Percentiles rank a stretch among this genome's conserved stretches.
Evolutionary conservation across 179 eudicot species (phyloP).

Genomic region (Beta macrorhiza): DNA sequence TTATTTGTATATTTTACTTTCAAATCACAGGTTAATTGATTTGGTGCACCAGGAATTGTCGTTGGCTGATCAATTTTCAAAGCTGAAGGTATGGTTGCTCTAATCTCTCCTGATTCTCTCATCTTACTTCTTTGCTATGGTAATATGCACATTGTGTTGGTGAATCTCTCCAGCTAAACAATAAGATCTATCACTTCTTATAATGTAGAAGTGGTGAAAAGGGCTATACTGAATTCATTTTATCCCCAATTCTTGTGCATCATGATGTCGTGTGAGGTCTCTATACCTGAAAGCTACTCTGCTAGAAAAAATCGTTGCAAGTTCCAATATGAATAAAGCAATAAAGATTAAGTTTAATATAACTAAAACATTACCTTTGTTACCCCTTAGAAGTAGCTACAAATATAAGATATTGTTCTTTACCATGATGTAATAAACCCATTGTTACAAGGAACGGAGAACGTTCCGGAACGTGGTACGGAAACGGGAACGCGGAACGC

Average conservation of each 20-base stretch:
- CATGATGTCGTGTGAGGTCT: not conserved
- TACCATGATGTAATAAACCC: too few relatives aligned
- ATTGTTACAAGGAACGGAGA: too few relatives aligned
- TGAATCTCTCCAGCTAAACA: not conserved
- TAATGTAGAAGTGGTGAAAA: not conserved
- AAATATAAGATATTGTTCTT: too few relatives aligned
- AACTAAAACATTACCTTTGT: not conserved
- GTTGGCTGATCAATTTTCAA: constrained; percentile 85
- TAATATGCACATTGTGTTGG: not conserved
- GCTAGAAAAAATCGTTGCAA: not conserved
- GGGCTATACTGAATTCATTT: not conserved
- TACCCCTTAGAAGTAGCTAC: too few relatives aligned
- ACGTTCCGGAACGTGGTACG: too few relatives aligned
- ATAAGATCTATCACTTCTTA: not conserved
- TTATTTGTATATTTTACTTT: constrained; percentile 9
- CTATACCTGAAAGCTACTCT: not conserved
- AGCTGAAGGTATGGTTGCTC: constrained; percentile 59
- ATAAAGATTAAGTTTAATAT: not conserved
- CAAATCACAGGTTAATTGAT: constrained; percentile 66
- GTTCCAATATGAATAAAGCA: not conserved
- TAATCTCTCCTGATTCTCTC: not conserved
- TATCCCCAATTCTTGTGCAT: not conserved
- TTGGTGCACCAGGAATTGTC: constrained; percentile 91
- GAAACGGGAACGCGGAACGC: too few relatives aligned
- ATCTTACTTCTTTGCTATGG: not conserved